Base-by-base conservation (phyloP, 345 rosid genomes). In the Erysimum cheiranthoides region DNA sequence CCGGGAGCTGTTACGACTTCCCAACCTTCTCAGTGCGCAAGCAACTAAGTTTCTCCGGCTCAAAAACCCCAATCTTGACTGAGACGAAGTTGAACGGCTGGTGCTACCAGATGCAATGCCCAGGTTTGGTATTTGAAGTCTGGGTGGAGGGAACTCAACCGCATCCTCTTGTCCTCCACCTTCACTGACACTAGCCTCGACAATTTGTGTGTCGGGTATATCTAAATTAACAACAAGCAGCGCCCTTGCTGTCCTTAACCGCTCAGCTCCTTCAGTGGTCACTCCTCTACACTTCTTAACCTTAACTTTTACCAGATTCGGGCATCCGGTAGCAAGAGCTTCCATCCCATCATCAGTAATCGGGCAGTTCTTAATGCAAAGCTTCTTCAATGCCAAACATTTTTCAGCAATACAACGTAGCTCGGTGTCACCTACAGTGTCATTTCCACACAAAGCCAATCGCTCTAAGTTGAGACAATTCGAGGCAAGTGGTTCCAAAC, bases 201-300 rank as follows among this genome's bases (percentile, higher is more conserved):
- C 88, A 68, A 84, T 89, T 31, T 40, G 80, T 9, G 75, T 76
- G 65, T 89, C 90, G 2, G 61, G 39, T 8, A 11, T n/a, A 56
- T 59, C 93, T 66, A 92, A 82, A 77, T 85, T 86, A 76, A 91
- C 87, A 1, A 82, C 82, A 16, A 91, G 78, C 0, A 81, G 82
- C 35, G 60, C 88, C 73, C 93, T 84, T 57, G 54, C 79, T 2
- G 74, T 67, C 74, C 86, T 77, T 64, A 89, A 78, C 84, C 81
- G 68, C 45, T 83, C 89, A 0, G 83, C 91, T n/a, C 80, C 84
- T 18, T 73, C 84, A n/a, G 50, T 42, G 35, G 96, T 92, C 65
- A 92, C 93, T 31, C 84, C 86, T 82, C 88, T 78, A 66, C 97
- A 92, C 68, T 90, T 92, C 86, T 87, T 92, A 78, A 92, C 87